These are phyloP conservation scores for Teunomyces aglyptinius DNA, from an alignment of 805 yeast genomes.

Conservation along the genomic window DNA sequence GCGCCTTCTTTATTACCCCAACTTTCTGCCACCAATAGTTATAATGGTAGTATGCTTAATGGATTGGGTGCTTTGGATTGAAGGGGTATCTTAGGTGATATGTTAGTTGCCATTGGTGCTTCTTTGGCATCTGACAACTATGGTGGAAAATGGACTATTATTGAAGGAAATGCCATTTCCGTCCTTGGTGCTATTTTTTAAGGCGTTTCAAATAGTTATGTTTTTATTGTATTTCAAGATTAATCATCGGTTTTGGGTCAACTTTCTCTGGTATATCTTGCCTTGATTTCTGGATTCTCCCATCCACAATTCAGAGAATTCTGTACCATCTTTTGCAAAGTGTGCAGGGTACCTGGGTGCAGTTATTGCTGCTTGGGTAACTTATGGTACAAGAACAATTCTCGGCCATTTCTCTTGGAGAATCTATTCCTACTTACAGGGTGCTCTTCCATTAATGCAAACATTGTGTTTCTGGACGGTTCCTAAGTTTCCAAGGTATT, in stretches of 20 bases:
- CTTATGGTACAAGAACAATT: constrained; percentile 43
- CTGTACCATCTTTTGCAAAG: constrained; percentile 42
- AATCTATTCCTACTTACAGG: constrained; percentile 54
- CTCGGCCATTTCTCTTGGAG: constrained; percentile 47
- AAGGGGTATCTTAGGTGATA: constrained; percentile 35
- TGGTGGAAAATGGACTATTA: constrained; percentile 38
- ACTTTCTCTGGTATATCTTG: constrained; percentile 43
- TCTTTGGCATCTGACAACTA: constrained; percentile 33
- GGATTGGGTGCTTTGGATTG: constrained; percentile 31
- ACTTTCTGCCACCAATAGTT: constrained; percentile 44
- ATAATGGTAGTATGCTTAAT: constrained; percentile 40
- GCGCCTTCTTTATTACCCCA: constrained; percentile 41
- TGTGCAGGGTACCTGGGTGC: constrained; percentile 56
- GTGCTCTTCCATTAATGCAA: constrained; percentile 45
- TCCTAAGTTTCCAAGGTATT: constrained; percentile 40
- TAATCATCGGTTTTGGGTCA: constrained; percentile 49
- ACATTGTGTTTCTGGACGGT: constrained; percentile 30
- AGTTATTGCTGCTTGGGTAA: constrained; percentile 50
- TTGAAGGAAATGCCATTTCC: constrained; percentile 23
- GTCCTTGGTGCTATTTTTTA: constrained; percentile 37
- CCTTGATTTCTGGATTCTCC: constrained; percentile 49
- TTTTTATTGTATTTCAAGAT: constrained; percentile 43
- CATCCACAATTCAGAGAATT: constrained; percentile 39
- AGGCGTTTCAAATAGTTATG: constrained; percentile 33
- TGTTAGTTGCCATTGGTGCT: constrained; percentile 29